Conservation (phyloP, 495 filamentous ascomycete genomes). For the Endocarpon pusillum region DNA sequence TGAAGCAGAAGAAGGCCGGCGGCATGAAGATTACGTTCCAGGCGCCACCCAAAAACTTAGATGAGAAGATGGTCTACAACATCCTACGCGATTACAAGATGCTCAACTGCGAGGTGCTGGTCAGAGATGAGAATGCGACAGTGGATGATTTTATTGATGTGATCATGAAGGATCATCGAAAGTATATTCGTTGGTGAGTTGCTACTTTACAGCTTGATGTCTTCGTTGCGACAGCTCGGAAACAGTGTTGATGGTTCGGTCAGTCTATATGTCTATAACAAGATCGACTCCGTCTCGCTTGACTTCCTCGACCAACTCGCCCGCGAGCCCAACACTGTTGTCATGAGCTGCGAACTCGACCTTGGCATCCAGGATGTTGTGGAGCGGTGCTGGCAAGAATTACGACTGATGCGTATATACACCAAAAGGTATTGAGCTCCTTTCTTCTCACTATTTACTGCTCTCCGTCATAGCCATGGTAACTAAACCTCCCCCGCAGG, state of each 20-base stretch:
- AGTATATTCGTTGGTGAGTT: slow-evolving; percentile 71
- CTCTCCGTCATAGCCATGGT: background rate
- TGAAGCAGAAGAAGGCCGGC: slow-evolving; percentile 93
- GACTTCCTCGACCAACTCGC: slow-evolving; percentile 87
- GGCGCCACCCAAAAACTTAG: slow-evolving; percentile 68
- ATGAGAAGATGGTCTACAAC: slow-evolving; percentile 95
- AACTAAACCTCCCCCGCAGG: slow-evolving; percentile 16
- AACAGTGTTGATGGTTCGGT: slow-evolving; percentile 6
- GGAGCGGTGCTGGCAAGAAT: slow-evolving; percentile 88
- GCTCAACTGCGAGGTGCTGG: slow-evolving; percentile 89
- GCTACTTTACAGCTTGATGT: background rate
- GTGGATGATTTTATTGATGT: slow-evolving; percentile 99
- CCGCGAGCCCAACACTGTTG: slow-evolving; percentile 78
- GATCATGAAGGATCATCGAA: slow-evolving; percentile 96
- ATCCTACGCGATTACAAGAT: slow-evolving; percentile 98
- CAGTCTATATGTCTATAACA: slow-evolving; percentile 99
- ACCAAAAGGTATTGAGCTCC: slow-evolving; percentile 63
- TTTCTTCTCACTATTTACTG: background rate
- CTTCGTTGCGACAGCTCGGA: slow-evolving; percentile 1
- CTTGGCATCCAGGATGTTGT: slow-evolving; percentile 93
- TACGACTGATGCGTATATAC: slow-evolving; percentile 81
- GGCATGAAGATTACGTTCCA: slow-evolving; percentile 98
- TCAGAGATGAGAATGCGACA: slow-evolving; percentile 86
- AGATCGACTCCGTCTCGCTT: slow-evolving; percentile 89
- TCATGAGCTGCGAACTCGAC: slow-evolving; percentile 97